phyloP scores from a whole-genome alignment of 306 rosid genomes.

The Crotalaria pallida region DNA sequence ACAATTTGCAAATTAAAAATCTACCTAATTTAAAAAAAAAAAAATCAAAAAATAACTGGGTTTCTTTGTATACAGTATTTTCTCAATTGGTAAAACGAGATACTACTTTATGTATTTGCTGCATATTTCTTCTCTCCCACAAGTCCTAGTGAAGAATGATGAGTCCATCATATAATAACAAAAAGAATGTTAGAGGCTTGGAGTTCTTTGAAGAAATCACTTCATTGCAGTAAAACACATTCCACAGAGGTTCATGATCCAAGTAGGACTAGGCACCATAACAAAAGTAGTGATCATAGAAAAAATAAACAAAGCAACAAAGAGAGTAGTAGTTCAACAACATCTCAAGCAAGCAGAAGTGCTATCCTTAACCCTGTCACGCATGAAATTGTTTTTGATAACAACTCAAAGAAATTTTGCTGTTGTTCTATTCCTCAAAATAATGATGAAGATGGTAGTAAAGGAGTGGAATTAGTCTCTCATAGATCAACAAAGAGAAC shows the following conservation, averaged over 20 bases:
- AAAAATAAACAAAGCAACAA: slow-evolving; percentile 1
- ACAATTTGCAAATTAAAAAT: neutral
- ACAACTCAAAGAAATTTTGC: neutral
- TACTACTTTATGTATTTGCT: too few species aligned
- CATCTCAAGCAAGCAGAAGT: neutral
- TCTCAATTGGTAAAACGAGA: neutral
- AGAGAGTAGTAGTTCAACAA: slow-evolving; percentile 10
- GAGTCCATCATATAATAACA: neutral
- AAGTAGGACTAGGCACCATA: neutral
- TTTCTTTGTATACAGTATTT: slow-evolving; percentile 12
- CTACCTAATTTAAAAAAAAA: neutral
- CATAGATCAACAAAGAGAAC: neutral
- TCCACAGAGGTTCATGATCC: slow-evolving; percentile 45
- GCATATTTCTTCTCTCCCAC: neutral
- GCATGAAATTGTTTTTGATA: slow-evolving; percentile 25
- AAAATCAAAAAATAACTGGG: neutral
- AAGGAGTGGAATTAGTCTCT: neutral
- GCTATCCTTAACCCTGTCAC: neutral
- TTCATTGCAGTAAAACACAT: slow-evolving; percentile 41
- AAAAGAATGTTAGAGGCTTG: slow-evolving; percentile 34
- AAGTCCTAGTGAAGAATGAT: neutral
- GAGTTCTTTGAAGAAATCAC: slow-evolving; percentile 37
- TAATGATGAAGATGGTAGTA: neutral
- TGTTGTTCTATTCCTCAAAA: slow-evolving; percentile 1
- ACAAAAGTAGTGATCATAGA: neutral